Percentiles rank a stretch among this genome's conserved stretches.
These are phyloP conservation scores for Infundibulicybe gibba DNA, from an alignment of 768 basidiomycete species.

Conservation along the genomic window DNA sequence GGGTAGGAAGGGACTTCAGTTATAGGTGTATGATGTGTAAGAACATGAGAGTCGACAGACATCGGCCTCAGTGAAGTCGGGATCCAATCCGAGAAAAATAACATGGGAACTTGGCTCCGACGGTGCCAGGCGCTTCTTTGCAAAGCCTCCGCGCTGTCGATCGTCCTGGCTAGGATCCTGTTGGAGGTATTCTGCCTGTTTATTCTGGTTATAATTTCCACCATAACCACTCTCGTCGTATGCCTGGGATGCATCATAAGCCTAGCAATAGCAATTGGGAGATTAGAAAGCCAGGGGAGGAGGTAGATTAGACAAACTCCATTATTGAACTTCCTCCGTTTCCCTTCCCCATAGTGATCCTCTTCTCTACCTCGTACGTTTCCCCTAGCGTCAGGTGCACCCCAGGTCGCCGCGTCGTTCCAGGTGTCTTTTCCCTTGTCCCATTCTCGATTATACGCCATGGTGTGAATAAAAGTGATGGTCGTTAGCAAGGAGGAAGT, in stretches of 20 bases:
- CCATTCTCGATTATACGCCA: constrained; percentile 86
- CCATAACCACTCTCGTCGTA: constrained; percentile 44
- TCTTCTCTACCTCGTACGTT: constrained; percentile 62
- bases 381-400: constrained; percentile 27
- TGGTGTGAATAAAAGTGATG: constrained; percentile 25
- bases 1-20: constrained; percentile 34
- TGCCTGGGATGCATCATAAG: constrained; percentile 43
- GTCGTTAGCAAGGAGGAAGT: constrained; percentile 24
- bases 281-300: no score
- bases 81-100: constrained; percentile 92
- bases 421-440: constrained; percentile 72
- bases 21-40: constrained; percentile 19
- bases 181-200: constrained; percentile 42
- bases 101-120: constrained; percentile 91
- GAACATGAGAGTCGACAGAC: constrained; percentile 54
- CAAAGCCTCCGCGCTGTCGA: constrained; percentile 19
- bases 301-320: constrained; percentile 45
- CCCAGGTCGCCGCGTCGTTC: constrained; percentile 43
- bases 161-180: constrained; percentile 30
- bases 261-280: constrained; percentile 36
- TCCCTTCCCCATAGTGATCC: constrained; percentile 64
- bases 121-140: constrained; percentile 76
- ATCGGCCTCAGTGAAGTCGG: constrained; percentile 90
- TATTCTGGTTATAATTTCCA: constrained; percentile 18
- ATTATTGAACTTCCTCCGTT: constrained; percentile 76